Evolutionary conservation across 139 green algal species (phyloP).

Genomic region (Chlamydomonas urium): DNA sequence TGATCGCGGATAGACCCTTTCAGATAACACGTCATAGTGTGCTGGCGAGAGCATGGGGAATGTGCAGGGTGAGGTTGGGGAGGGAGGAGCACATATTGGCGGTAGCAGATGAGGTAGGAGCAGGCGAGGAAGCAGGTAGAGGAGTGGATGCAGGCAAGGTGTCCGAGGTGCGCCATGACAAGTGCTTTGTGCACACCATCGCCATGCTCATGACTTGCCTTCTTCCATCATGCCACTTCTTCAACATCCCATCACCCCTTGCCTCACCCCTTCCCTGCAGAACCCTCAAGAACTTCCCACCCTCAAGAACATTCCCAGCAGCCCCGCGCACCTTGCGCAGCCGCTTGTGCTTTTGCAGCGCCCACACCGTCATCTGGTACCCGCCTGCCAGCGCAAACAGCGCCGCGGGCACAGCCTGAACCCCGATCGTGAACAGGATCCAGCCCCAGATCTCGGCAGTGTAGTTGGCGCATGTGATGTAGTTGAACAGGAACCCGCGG

Average conservation of each 20-base stretch:
- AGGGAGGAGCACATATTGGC: too few relatives aligned
- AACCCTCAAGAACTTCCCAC: neutral
- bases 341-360: slow-evolving; percentile 84
- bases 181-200: neutral
- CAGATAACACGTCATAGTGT: neutral
- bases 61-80: neutral
- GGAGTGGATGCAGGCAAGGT: too few relatives aligned
- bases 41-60: neutral
- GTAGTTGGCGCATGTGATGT: slow-evolving; percentile 98
- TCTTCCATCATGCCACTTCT: neutral
- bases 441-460: slow-evolving; percentile 76
- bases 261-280: neutral
- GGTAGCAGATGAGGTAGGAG: too few relatives aligned
- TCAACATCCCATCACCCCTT: neutral
- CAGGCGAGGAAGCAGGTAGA: too few relatives aligned
- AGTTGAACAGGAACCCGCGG: slow-evolving; percentile 86
- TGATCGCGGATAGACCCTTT: neutral
- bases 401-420: slow-evolving; percentile 67
- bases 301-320: neutral
- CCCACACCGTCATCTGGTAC: slow-evolving; percentile 87
- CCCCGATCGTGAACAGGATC: slow-evolving; percentile 82
- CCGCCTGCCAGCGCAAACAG: slow-evolving; percentile 81
- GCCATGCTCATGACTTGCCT: neutral
- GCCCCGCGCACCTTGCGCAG: slow-evolving; percentile 66
- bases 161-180: neutral